Evolutionary conservation across 441 rosid species (phyloP).

Genomic region (Caryocar brasiliense): DNA sequence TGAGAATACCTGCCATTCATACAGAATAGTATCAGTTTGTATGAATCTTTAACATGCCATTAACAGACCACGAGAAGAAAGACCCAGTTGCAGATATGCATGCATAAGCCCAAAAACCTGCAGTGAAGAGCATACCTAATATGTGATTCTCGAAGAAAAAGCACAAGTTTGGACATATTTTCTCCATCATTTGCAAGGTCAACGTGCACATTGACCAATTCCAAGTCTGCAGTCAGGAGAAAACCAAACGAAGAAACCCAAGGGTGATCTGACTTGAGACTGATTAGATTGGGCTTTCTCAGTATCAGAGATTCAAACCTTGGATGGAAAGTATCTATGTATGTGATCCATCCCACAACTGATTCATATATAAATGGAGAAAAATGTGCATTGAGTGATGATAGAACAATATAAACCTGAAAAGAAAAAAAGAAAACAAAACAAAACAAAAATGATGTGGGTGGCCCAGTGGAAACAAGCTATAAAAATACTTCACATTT

Average conservation of each 20-base stretch:
- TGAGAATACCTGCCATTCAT: slow-evolving; percentile 50
- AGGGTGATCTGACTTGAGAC: slow-evolving; percentile 19
- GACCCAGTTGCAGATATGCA: too few relatives aligned
- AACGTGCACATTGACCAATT: slow-evolving; percentile 35
- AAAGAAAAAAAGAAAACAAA: slow-evolving; percentile 12
- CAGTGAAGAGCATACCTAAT: slow-evolving; percentile 36
- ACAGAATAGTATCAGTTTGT: not conserved
- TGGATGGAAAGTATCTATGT: slow-evolving; percentile 35
- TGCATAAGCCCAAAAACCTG: slow-evolving; percentile 1
- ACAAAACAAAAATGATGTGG: not conserved
- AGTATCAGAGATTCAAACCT: slow-evolving; percentile 22
- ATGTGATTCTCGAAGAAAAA: slow-evolving; percentile 41
- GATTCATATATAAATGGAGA: slow-evolving; percentile 49
- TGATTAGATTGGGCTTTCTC: slow-evolving; percentile 14
- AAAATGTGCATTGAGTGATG: slow-evolving; percentile 41
- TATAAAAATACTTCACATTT: too few relatives aligned
- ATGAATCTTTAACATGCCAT: too few relatives aligned
- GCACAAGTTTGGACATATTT: slow-evolving; percentile 37
- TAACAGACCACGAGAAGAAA: too few relatives aligned
- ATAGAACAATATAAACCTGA: slow-evolving; percentile 52
- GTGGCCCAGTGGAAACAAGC: too few relatives aligned
- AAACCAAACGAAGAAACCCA: slow-evolving; percentile 36
- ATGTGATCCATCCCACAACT: slow-evolving; percentile 38
- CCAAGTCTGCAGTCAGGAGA: slow-evolving; percentile 44
- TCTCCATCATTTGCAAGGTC: slow-evolving; percentile 70